Evolutionary conservation across 2,329 filamentous ascomycete species (phyloP), one percentile per base, ranked within the genome.

Genomic region (Pseudogymnoascus sp.): DNA sequence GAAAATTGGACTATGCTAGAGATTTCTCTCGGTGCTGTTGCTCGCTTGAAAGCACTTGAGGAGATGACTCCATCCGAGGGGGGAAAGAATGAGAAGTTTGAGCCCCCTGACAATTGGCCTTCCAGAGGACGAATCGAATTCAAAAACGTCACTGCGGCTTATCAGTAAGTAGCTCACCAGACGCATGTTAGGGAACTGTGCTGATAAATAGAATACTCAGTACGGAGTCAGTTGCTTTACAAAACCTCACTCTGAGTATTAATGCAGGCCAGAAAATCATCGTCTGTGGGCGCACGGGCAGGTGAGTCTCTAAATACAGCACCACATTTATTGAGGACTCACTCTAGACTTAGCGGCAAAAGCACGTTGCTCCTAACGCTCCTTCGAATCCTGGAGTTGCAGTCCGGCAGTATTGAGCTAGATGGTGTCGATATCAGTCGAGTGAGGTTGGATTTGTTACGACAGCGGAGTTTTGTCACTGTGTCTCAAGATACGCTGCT

Each of bases 1-100:
- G 74, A 74, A 15, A 78, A 75, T 45, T 86, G 82, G 81, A 85
- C 82, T 0, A 76, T 75, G 35, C 72, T 86, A 10, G 83, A 86
- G 65, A 85, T 81, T 0, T 78, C 79, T 48, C 78, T 86, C 52
- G 83, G 83, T 8, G 82, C 82, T 6, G 76, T 86, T 21, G 74
- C 79, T 10, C 77, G 83, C 27, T 75, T 85, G 66, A 82, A 80
- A 67, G 74, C 76, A 12, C 82, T 84, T 62, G 76, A 75, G 2
- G 72, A 75, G 66, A 74, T 80, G 61, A 71, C 70, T 60, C 69
- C 71, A 4, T 66, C 62, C 3, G 79, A 82, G 64, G 71, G 58
- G 25, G 25, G 18, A 31, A 8, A 13, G 2, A 15, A 3, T 3
- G 61, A 52, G 33, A 64, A 37, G 18, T 29, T 65, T 4, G 58